These are phyloP conservation scores for Psilocybe sp. DNA, from an alignment of 768 basidiomycete genomes.

Conservation along the genomic window DNA sequence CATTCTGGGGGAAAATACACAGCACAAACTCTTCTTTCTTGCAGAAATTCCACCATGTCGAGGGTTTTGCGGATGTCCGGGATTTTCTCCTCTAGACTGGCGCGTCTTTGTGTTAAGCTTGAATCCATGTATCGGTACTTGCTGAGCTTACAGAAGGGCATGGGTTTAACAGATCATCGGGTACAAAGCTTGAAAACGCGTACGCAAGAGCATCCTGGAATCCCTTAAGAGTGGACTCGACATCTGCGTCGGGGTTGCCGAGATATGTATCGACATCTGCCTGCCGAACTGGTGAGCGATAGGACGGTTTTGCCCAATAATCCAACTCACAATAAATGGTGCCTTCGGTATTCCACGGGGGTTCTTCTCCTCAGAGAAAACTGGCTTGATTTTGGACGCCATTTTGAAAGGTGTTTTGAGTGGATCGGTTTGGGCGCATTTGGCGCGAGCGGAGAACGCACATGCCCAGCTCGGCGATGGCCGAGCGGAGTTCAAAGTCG, in stretches of 20 bases:
- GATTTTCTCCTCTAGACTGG: constrained; percentile 87
- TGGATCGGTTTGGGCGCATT: too few species aligned
- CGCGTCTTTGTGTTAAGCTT: constrained; percentile 73
- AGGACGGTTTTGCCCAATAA: neutral
- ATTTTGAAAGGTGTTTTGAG: constrained; percentile 8
- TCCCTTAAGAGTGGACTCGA: constrained; percentile 72
- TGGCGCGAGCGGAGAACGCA: neutral
- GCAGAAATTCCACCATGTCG: constrained; percentile 81
- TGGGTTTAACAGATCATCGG: constrained; percentile 16
- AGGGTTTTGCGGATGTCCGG: constrained; percentile 94
- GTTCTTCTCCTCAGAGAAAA: constrained; percentile 57
- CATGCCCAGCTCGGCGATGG: constrained; percentile 14
- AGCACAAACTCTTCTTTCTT: constrained; percentile 60
- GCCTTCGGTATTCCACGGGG: constrained; percentile 94
- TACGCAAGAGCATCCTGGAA: constrained; percentile 96
- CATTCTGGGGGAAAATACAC: neutral
- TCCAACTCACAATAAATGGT: constrained; percentile 87
- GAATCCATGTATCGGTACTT: constrained; percentile 99
- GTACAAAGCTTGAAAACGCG: constrained; percentile 29
- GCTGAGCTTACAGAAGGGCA: constrained; percentile 50
- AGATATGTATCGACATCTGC: constrained; percentile 86
- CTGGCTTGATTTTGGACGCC: constrained; percentile 23
- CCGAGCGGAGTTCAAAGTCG: constrained; percentile 22
- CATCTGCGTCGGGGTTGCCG: constrained; percentile 71
- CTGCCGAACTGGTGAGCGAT: constrained; percentile 35